Conservation (phyloP, 805 yeast species). For the Sugiyamaella marilandica region DNA sequence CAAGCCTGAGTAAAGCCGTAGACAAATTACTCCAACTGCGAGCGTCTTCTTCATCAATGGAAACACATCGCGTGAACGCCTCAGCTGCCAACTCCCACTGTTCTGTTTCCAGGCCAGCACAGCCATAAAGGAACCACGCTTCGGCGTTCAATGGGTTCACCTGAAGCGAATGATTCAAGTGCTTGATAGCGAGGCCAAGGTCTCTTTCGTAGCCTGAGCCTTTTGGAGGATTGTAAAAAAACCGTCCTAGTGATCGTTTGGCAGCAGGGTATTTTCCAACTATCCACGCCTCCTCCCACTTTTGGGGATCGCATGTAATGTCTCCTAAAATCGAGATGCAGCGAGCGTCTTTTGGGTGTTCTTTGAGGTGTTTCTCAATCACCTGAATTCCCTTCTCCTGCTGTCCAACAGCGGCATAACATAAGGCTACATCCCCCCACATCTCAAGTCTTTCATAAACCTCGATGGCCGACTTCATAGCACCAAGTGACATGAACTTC, state of each 20-base stretch:
- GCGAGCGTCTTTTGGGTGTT: slow-evolving; percentile 71
- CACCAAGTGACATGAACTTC: slow-evolving; percentile 78
- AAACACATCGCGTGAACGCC: slow-evolving; percentile 86
- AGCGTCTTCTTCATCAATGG: slow-evolving; percentile 74
- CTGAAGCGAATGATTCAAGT: slow-evolving; percentile 68
- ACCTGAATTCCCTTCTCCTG: slow-evolving; percentile 60
- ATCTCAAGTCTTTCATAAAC: slow-evolving; percentile 75
- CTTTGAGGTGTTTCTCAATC: slow-evolving; percentile 47
- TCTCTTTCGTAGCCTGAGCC: slow-evolving; percentile 49
- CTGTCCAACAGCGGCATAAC: slow-evolving; percentile 82
- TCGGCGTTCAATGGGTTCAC: slow-evolving; percentile 70
- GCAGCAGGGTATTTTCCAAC: slow-evolving; percentile 79
- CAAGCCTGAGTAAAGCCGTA: slow-evolving; percentile 62
- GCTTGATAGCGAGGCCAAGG: slow-evolving; percentile 50
- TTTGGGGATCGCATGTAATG: slow-evolving; percentile 54
- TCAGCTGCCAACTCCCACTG: slow-evolving; percentile 78
- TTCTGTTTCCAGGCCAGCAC: slow-evolving; percentile 71
- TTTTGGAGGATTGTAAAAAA: slow-evolving; percentile 61
- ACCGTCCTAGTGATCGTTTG: slow-evolving; percentile 73
- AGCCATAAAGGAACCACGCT: slow-evolving; percentile 91
- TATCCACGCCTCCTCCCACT: slow-evolving; percentile 87
- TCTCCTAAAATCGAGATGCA: slow-evolving; percentile 85
- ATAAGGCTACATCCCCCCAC: slow-evolving; percentile 80
- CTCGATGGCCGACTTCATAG: slow-evolving; percentile 79
- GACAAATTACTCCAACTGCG: slow-evolving; percentile 92